A percentile compares a stretch with the other conserved stretches of the same genome.
phyloP scores from a whole-genome alignment of 129 eudicot genomes.

The Kitagawia praeruptora region DNA sequence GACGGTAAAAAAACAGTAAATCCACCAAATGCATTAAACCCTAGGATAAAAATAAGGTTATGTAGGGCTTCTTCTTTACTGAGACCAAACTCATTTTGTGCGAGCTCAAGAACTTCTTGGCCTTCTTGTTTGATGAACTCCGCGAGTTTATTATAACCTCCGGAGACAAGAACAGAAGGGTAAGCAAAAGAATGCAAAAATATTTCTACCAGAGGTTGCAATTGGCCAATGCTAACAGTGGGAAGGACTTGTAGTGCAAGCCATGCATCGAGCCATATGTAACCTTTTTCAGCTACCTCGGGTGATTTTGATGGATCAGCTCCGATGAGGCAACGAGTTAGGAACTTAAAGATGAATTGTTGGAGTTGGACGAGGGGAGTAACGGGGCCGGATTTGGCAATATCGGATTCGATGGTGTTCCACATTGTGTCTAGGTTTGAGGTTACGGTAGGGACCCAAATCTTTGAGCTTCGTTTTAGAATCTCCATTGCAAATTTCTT shows the following conservation, averaged over 20 bases:
- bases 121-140: constrained; percentile 29
- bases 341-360: constrained; percentile 43
- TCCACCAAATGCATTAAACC: constrained; percentile 58
- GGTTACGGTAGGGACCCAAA: constrained; percentile 38
- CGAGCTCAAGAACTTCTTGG: constrained; percentile 20
- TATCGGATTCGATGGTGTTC: constrained; percentile 26
- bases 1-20: constrained; percentile 28
- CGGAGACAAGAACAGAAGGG: constrained; percentile 37
- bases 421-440: constrained; percentile 45
- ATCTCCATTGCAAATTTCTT: constrained; percentile 42
- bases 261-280: constrained; percentile 37
- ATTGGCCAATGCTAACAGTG: constrained; percentile 15
- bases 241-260: constrained; percentile 46
- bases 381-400: constrained; percentile 25
- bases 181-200: constrained; percentile 47
- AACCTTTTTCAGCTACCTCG: constrained; percentile 33
- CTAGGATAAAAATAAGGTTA: constrained; percentile 42
- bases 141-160: constrained; percentile 39
- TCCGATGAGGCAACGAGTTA: constrained; percentile 30
- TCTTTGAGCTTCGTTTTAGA: constrained; percentile 39
- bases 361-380: constrained; percentile 23
- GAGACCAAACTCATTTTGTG: constrained; percentile 28
- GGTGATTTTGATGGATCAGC: constrained; percentile 33
- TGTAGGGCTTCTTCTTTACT: constrained; percentile 34
- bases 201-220: constrained; percentile 47